These are phyloP conservation scores for Colletotrichum sp. DNA, from an alignment of 2,329 filamentous ascomycete genomes.

Conservation along the genomic window DNA sequence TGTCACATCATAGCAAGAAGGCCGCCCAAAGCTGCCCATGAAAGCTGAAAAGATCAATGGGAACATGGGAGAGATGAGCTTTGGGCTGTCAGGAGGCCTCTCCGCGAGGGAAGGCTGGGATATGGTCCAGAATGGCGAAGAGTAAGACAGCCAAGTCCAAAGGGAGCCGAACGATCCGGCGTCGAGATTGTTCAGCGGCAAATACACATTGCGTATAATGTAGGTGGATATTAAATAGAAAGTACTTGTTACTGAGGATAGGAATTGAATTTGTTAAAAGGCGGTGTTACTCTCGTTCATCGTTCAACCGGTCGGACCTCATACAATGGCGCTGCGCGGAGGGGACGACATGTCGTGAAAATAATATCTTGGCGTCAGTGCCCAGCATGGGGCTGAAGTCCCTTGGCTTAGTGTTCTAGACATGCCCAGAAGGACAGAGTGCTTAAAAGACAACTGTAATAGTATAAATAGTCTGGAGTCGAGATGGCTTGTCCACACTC, in stretches of 20 bases:
- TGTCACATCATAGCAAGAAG: too few relatives aligned
- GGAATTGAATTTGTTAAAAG: too few relatives aligned
- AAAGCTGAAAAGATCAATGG: too few relatives aligned
- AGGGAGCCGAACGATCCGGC: not conserved
- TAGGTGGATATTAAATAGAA: not conserved
- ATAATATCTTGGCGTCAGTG: not conserved
- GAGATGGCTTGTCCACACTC: not conserved
- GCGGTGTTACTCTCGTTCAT: too few relatives aligned
- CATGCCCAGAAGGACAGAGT: not conserved
- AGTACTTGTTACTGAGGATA: too few relatives aligned
- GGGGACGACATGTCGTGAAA: not conserved
- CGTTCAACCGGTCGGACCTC: not conserved
- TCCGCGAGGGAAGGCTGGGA: not conserved
- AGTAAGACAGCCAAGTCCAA: not conserved
- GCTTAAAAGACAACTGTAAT: not conserved
- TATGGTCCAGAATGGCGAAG: not conserved
- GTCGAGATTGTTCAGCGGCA: rapidly evolving
- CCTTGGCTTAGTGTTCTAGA: not conserved
- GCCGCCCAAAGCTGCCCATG: too few relatives aligned
- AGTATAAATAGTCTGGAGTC: not conserved
- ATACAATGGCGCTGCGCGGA: rapidly evolving
- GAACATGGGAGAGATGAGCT: too few relatives aligned
- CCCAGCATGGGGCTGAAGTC: not conserved
- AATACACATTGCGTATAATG: rapidly evolving
- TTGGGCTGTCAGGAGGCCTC: not conserved